These are phyloP conservation scores for Acacia acuminata DNA, from an alignment of 306 rosid genomes.

Conservation along the genomic window DNA sequence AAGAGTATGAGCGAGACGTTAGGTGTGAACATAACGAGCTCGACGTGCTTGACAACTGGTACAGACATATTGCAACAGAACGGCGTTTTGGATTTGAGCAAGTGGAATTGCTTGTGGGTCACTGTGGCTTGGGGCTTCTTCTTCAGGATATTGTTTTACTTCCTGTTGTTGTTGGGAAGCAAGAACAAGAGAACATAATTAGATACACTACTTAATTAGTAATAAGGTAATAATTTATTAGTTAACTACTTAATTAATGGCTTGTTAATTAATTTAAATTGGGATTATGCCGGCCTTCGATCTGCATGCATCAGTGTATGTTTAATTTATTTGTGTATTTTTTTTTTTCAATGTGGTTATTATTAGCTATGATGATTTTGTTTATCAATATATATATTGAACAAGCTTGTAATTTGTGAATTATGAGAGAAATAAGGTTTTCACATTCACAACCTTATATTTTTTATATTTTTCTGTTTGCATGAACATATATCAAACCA, in stretches of 20 bases:
- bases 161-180: constrained; percentile 72
- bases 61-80: constrained; percentile 65
- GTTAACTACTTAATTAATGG: not conserved
- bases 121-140: constrained; percentile 96
- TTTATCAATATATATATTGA: not conserved
- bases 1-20: constrained; percentile 62
- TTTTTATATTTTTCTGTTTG: not conserved
- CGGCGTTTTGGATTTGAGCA: constrained; percentile 70
- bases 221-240: not conserved
- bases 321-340: constrained; percentile 15
- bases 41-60: constrained; percentile 88
- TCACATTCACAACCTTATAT: not conserved
- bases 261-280: not conserved
- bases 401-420: constrained; percentile 6
- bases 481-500: not conserved
- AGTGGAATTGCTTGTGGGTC: constrained; percentile 82
- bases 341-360: not conserved
- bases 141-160: constrained; percentile 84
- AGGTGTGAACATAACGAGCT: constrained; percentile 56
- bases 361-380: not conserved
- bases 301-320: not conserved
- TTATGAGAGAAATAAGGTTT: not conserved
- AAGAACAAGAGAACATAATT: constrained; percentile 82
- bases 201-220: not conserved
- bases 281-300: not conserved